Evolutionary conservation across 1,284 basidiomycete genomes (phyloP), one percentile per base, ranked within the genome.

Genomic region (Violaceomyces palustris): DNA sequence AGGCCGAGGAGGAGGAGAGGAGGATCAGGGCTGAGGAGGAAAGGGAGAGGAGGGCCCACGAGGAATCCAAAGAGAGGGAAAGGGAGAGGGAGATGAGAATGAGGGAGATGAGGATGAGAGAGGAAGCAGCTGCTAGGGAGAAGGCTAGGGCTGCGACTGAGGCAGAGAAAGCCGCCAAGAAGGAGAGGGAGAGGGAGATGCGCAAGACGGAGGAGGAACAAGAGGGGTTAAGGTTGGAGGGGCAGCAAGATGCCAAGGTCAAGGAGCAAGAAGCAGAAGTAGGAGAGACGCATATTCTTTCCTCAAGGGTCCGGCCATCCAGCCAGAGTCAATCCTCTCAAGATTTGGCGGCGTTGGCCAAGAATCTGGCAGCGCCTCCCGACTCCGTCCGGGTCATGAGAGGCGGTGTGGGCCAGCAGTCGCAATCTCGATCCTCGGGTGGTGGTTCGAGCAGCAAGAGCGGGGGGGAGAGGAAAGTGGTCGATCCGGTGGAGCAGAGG

Each of bases 81-180:
- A 42, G 46, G 35, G 54, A 58, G 29, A 27, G 46, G 27, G 54
- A 58, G 39, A 42, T 43, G 29, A 43, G 48, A 10, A 50, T 50
- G 9, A 10, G 25, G 25, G 19, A 19, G 12, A 23, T 23, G 22
- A 12, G 10, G 9, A 10, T 27, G n/a, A 11, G 19, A 38, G 10
- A 19, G 24, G 14, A 38, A 27, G 24, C n/a, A 7, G 24, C 10
- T 10, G 19, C 22, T 14, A n/a, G 31, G 7, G 15, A 42, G 35
- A 43, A 24, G 28, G 41, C 33, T 19, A 15, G 52, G 50, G 24
- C 45, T 45, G 25, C 44, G 42, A 9, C 37, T 39, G 17, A 39
- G 32, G 18, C 48, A 51, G 31, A 45, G 46, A 8, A 45, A 50
- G 29, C 29, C n/a, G 18, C 48, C 47, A 28, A 45, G 46, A 8